Conservation (phyloP, 202 grass and related monocot genomes). For the Dendrocalamus latiflorus region DNA sequence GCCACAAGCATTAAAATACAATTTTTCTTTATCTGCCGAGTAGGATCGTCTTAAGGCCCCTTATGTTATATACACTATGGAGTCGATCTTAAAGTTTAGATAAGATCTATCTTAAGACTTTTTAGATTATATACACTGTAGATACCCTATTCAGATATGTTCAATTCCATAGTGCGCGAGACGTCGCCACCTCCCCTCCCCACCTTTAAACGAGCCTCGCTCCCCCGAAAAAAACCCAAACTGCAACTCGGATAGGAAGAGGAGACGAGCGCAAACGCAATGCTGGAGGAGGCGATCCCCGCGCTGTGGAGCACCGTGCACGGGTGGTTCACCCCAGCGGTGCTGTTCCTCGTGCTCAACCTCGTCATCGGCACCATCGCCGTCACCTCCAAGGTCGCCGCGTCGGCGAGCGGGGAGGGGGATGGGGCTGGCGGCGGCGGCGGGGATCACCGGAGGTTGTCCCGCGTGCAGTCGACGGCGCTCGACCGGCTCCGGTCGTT, state of each 20-base stretch:
- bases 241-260: not conserved
- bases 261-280: constrained; percentile 11
- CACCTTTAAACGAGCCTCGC: too few species aligned
- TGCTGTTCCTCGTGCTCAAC: constrained; percentile 79
- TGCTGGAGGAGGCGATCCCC: constrained; percentile 57
- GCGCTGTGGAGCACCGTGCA: constrained; percentile 53
- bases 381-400: constrained; percentile 51
- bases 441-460: not conserved
- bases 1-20: too few species aligned
- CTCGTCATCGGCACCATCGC: constrained; percentile 82
- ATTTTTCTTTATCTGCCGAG: too few species aligned
- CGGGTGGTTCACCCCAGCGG: too few species aligned
- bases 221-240: not conserved
- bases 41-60: too few species aligned
- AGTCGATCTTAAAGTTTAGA: too few species aligned
- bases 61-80: too few species aligned
- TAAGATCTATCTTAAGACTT: too few species aligned
- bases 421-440: not conserved
- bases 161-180: too few species aligned
- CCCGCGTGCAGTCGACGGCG: constrained; percentile 57
- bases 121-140: too few species aligned
- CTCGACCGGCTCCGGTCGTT: constrained; percentile 68
- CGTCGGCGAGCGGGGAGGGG: not conserved
- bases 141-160: too few species aligned
- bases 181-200: too few species aligned